Conservation (phyloP, 192 early-diverging fungal genomes). For the Dissophora ornata region DNA sequence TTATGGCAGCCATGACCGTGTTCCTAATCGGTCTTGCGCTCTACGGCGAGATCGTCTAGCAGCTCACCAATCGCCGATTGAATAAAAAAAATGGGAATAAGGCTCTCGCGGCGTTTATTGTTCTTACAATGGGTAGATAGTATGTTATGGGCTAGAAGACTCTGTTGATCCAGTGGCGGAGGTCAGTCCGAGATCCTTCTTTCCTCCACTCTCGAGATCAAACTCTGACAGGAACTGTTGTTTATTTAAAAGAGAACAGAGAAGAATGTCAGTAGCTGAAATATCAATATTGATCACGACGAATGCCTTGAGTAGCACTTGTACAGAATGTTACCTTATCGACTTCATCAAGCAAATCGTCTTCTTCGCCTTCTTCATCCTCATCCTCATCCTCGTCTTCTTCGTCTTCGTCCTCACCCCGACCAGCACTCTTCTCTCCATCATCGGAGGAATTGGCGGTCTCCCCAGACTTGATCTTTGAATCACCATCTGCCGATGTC, state of each 20-base stretch:
- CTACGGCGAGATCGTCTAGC: slow-evolving; percentile 49
- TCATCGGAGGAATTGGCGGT: neutral
- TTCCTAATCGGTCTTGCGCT: slow-evolving; percentile 56
- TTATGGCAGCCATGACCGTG: slow-evolving; percentile 40
- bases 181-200: slow-evolving; percentile 39
- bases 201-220: slow-evolving; percentile 37
- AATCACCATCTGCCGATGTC: slow-evolving; percentile 51
- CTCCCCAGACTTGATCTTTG: slow-evolving; percentile 1
- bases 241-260: neutral
- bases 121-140: neutral
- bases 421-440: neutral
- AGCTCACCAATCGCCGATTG: too few relatives aligned
- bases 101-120: too few relatives aligned
- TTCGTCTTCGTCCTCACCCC: neutral
- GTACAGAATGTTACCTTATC: slow-evolving; percentile 44
- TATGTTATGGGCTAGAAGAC: slow-evolving; percentile 11
- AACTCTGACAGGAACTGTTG: slow-evolving; percentile 47
- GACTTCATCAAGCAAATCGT: slow-evolving; percentile 60
- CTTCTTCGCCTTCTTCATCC: slow-evolving; percentile 37
- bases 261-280: neutral
- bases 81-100: too few relatives aligned
- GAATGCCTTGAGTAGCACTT: too few relatives aligned
- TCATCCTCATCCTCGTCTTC: slow-evolving; percentile 30
- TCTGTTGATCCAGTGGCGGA: slow-evolving; percentile 18
- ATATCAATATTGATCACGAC: too few relatives aligned